These are phyloP conservation scores for Fusarium sp. DNA, from an alignment of 2,329 filamentous ascomycete genomes.

Conservation along the genomic window DNA sequence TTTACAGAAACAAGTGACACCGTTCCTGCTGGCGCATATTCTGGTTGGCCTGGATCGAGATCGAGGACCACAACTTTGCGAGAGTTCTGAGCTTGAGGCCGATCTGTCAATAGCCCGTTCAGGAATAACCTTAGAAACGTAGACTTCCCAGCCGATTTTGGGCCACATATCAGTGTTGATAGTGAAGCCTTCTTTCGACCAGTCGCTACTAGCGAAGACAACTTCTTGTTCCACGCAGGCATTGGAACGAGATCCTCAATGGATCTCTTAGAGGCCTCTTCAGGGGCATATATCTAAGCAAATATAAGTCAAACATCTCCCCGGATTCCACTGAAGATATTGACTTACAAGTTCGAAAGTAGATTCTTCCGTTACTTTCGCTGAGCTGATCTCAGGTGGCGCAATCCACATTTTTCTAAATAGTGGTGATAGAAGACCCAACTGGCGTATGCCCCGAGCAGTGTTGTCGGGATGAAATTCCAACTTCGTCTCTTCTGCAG, in stretches of 20 bases:
- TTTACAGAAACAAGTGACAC: slow-evolving; percentile 73
- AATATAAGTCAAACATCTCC: slow-evolving; percentile 29
- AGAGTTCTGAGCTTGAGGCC: slow-evolving; percentile 7
- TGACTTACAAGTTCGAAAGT: slow-evolving; percentile 63
- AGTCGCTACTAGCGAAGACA: slow-evolving; percentile 57
- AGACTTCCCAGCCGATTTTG: slow-evolving; percentile 80
- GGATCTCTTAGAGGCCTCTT: slow-evolving; percentile 62
- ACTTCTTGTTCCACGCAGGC: slow-evolving; percentile 70
- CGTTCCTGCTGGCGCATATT: slow-evolving; percentile 76
- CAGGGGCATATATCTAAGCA: slow-evolving; percentile 63
- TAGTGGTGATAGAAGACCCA: slow-evolving; percentile 72
- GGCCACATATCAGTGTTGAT: slow-evolving; percentile 71
- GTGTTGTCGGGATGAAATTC: slow-evolving; percentile 67
- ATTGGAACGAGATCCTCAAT: slow-evolving; percentile 67
- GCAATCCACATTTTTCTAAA: slow-evolving; percentile 76
- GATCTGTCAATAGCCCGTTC: slow-evolving; percentile 71
- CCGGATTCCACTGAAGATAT: not conserved
- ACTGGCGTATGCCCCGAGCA: slow-evolving; percentile 59
- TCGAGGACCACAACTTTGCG: slow-evolving; percentile 71
- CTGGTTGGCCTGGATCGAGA: slow-evolving; percentile 81
- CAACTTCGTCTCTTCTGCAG: slow-evolving; percentile 60
- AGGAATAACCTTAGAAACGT: slow-evolving; percentile 75
- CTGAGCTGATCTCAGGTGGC: slow-evolving; percentile 35
- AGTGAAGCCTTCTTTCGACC: slow-evolving; percentile 50
- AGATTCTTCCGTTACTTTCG: slow-evolving; percentile 29